Evolutionary conservation across 176 grass and related monocot genomes (phyloP), one percentile per base, ranked within the genome.

Genomic region (Calamus simplicifolius): DNA sequence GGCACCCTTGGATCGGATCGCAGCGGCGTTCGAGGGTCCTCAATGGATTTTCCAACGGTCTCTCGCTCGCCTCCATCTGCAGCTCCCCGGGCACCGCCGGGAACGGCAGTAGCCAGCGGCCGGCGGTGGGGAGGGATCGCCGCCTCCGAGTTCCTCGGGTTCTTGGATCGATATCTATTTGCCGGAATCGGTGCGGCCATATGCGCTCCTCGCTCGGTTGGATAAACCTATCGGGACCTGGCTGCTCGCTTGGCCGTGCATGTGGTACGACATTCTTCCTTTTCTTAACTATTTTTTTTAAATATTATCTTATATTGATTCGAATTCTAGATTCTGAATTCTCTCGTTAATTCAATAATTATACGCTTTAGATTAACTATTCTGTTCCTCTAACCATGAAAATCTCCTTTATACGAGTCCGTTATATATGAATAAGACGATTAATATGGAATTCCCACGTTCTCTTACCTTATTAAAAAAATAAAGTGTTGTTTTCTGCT

Each of bases 221-320:
- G 86, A 95, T 79, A 90, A 90, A 60, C 82, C 90, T 19, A 82
- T 95, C 8, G 86, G 86, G 17, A 82, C 80, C 19, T 90, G 86
- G 86, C 74, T 95, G 54, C 77, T 95, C 2, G 74, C 74, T 1
- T 89, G 90, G 90, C 90, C 90, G 21, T 87, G 82, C 90, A 81
- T 81, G 77, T 90, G 90, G 86, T 95, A 80, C 21, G 6, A 5
- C 6, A 4, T 63, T n/a, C 0, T 21, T 21, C 19, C 29, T 55
- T 14, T 15, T 29, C 18, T 54, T 13, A 13, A 2, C 31, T 67
- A 52, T 10, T 54, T 27, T 66, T 15, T 53, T 4, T 21, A 13
- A 28, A 35, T 19, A 15, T 49, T 12, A 14, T 67, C 57, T 6
- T 28, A 5, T 29, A 30, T 59, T 10, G 31, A 35, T 35, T 35